A percentile compares a stretch with the other conserved stretches of the same genome.
phyloP scores from a whole-genome alignment of 768 basidiomycete species.

The Phaffia tasmanica region DNA sequence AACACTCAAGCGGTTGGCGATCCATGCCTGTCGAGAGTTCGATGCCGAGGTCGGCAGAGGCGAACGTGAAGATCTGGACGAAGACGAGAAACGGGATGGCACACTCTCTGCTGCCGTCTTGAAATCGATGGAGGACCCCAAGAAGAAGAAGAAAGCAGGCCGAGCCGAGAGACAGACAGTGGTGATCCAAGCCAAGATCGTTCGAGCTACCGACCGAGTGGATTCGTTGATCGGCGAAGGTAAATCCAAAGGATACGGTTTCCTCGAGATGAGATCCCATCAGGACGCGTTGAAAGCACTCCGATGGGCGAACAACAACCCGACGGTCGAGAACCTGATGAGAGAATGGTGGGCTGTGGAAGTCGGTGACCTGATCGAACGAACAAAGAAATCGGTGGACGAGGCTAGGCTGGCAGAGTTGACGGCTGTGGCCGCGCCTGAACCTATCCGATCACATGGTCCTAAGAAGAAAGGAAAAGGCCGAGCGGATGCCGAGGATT shows the following conservation, averaged over 20 bases:
- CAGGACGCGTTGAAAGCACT: slow-evolving; percentile 81
- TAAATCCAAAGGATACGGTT: slow-evolving; percentile 86
- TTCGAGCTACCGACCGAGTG: slow-evolving; percentile 76
- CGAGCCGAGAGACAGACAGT: slow-evolving; percentile 41
- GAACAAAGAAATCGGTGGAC: slow-evolving; percentile 34
- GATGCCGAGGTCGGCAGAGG: slow-evolving; percentile 62
- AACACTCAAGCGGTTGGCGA: slow-evolving; percentile 72
- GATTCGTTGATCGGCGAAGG: slow-evolving; percentile 79
- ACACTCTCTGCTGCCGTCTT: slow-evolving; percentile 34
- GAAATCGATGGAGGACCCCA: slow-evolving; percentile 21
- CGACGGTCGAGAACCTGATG: slow-evolving; percentile 53
- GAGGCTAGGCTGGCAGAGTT: slow-evolving; percentile 44
- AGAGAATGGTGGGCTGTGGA: slow-evolving; percentile 80
- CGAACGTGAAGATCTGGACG: slow-evolving; percentile 49
- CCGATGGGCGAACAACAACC: slow-evolving; percentile 89
- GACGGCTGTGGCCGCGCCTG: slow-evolving; percentile 34
- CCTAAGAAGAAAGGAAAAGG: slow-evolving; percentile 14
- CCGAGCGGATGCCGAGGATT: slow-evolving; percentile 14
- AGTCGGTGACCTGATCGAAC: slow-evolving; percentile 38
- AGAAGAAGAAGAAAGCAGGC: slow-evolving; percentile 35
- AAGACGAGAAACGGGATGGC: slow-evolving; percentile 58
- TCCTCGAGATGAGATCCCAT: slow-evolving; percentile 78
- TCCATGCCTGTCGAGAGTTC: slow-evolving; percentile 68
- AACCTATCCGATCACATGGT: slow-evolving; percentile 1
- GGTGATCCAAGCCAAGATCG: slow-evolving; percentile 85